These are phyloP conservation scores for Chlamydomonas reinhardtii DNA, from an alignment of 163 green algal species.

Conservation along the genomic window DNA sequence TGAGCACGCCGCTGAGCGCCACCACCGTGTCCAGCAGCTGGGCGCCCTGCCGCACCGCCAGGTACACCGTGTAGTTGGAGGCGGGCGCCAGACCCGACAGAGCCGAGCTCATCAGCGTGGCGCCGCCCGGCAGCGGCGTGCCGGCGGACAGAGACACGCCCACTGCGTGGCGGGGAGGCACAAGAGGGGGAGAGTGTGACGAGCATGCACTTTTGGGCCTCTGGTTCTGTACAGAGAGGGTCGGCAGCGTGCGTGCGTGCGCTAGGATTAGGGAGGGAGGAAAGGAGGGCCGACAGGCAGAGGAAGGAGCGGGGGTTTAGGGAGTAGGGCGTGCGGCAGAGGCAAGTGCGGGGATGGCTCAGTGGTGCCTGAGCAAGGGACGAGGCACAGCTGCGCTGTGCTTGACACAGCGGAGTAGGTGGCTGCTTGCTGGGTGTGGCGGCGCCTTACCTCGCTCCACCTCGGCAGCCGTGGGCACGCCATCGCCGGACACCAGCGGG, in stretches of 20 bases:
- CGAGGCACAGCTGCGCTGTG: too few relatives aligned
- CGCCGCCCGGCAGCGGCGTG: not conserved
- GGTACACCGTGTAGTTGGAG: conserved; percentile 62
- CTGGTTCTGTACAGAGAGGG: too few relatives aligned
- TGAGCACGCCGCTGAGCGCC: conserved; percentile 56
- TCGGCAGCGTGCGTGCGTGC: too few relatives aligned
- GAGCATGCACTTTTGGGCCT: not conserved
- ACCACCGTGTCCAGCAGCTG: conserved; percentile 28
- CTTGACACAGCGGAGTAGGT: too few relatives aligned
- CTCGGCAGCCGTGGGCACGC: conserved; percentile 10
- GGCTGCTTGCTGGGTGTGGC: too few relatives aligned
- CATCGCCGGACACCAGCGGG: not conserved
- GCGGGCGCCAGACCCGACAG: conserved; percentile 44
- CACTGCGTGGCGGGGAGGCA: not conserved
- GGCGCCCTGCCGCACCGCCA: conserved; percentile 49
- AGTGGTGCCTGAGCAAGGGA: too few relatives aligned
- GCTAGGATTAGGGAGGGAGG: too few relatives aligned
- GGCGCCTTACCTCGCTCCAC: conserved; percentile 25
- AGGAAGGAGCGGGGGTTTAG: too few relatives aligned
- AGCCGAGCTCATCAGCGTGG: conserved; percentile 21
- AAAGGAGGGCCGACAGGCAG: too few relatives aligned
- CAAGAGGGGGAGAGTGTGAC: not conserved
- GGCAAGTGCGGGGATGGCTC: too few relatives aligned
- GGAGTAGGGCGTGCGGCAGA: too few relatives aligned
- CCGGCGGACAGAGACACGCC: conserved; percentile 12